Base-by-base conservation (phyloP, 495 filamentous ascomycete species). In the Usnea hakonensis region DNA sequence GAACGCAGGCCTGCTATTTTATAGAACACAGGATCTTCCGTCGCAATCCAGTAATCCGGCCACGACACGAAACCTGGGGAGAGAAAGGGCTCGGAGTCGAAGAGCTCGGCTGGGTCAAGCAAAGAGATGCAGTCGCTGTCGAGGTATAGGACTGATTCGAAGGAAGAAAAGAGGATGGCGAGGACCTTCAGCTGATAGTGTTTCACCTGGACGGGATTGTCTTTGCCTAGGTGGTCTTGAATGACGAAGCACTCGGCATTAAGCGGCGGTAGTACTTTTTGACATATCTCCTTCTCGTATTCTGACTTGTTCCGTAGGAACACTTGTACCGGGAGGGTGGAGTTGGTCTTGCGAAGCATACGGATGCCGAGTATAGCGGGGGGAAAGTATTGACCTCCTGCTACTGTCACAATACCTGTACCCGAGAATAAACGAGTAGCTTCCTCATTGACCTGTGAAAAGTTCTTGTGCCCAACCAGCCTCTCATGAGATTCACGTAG, bases 151-250 rank as follows among this genome's bases (percentile, higher is more conserved):
- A 87, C 73, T 58, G 81, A 73, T 69, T 84, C 77, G 56, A 85
- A 87, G 11, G 79, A 78, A 0, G 81, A 85, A 64, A 85, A 82
- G 1, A 87, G 73, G 4, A 87, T 77, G 8, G 84, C 78, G 57
- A 86, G 79, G 30, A 76, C 71, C 69, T 87, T 86, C 64, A 84
- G 78, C 65, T 87, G 85, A 63, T 77, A 87, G 61, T 78, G 75
- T 6, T 67, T 62, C 21, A 74, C 70, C 36, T 75, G 74, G 35
- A 62, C 38, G 4, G 65, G 60, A 16, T 64, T 65, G 1, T 64
- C 35, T 4, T 64, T 50, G 17, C 73, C 73, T 21, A 80, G 64
- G 6, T 81, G 65, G 52, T 80, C 77, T 10, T 76, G 72, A 23
- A 81, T 63, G 2, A 81, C 68, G 23, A 84, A 59, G 66, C 85